Conservation (phyloP, 2,329 filamentous ascomycete genomes). For the Penicillium palitans region DNA sequence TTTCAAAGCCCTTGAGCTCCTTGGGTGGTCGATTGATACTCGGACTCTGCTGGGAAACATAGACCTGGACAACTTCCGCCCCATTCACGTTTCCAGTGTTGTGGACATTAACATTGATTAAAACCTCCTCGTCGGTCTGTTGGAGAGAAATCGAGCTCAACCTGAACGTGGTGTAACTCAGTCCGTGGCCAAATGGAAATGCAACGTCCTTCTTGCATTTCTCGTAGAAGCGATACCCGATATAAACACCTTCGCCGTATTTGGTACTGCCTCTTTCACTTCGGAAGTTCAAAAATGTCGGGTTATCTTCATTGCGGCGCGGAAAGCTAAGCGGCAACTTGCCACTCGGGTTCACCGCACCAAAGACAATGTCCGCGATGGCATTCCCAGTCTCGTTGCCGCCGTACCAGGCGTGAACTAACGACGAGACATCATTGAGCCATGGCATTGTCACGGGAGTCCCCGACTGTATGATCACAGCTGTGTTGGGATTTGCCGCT, state of each 20-base stretch:
- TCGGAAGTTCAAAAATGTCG: constrained; percentile 66
- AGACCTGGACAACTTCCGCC: neutral
- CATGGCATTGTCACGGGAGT: constrained; percentile 53
- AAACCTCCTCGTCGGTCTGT: neutral
- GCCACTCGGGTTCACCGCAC: constrained; percentile 65
- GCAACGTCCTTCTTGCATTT: neutral
- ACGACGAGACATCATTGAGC: constrained; percentile 42
- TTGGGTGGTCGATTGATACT: neutral
- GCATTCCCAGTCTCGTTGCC: constrained; percentile 73
- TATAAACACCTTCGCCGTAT: constrained; percentile 63
- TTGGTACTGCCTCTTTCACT: constrained; percentile 49
- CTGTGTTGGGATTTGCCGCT: constrained; percentile 61
- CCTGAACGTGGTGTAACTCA: neutral
- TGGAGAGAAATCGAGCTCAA: neutral
- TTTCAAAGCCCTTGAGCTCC: neutral
- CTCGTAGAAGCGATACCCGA: constrained; percentile 43
- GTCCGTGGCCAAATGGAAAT: neutral
- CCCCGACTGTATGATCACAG: constrained; percentile 70
- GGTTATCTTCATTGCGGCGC: constrained; percentile 59
- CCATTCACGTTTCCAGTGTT: neutral
- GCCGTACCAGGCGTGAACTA: constrained; percentile 72
- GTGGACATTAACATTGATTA: neutral
- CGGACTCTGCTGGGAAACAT: neutral
- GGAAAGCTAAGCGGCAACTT: constrained; percentile 71
- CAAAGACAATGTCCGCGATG: constrained; percentile 69